Conservation (phyloP, 2,329 filamentous ascomycete genomes). For the Emydomyces testavorans region DNA sequence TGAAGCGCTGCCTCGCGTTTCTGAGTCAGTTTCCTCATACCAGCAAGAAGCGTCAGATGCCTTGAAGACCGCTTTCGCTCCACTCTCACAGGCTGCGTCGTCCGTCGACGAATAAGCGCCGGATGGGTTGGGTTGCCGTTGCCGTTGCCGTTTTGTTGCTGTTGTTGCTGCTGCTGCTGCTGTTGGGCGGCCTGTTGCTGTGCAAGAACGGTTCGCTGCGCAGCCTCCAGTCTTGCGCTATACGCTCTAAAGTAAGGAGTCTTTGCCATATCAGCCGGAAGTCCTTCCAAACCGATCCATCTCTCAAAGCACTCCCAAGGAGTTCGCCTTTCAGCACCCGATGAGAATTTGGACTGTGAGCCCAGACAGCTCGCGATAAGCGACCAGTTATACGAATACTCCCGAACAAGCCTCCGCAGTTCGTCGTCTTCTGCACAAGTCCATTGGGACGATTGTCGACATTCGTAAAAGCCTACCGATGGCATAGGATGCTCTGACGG, state of each 20-base stretch:
- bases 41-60: slow-evolving; percentile 79
- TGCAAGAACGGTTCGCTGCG: slow-evolving; percentile 47
- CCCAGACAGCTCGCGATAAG: slow-evolving; percentile 73
- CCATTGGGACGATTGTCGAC: slow-evolving; percentile 80
- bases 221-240: slow-evolving; percentile 51
- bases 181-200: slow-evolving; percentile 43
- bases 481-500: slow-evolving; percentile 90
- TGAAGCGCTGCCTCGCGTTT: slow-evolving; percentile 76
- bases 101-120: slow-evolving; percentile 54
- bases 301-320: slow-evolving; percentile 98
- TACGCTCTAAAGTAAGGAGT: slow-evolving; percentile 85
- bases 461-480: slow-evolving; percentile 79
- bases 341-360: slow-evolving; percentile 63
- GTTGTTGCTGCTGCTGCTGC: slow-evolving; percentile 38
- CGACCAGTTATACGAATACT: slow-evolving; percentile 97
- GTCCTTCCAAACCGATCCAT: slow-evolving; percentile 82
- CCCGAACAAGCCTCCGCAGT: slow-evolving; percentile 68
- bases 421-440: slow-evolving; percentile 82
- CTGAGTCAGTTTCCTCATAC: slow-evolving; percentile 89
- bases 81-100: slow-evolving; percentile 65
- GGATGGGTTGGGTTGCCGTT: slow-evolving; percentile 40
- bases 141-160: slow-evolving; percentile 22
- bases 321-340: slow-evolving; percentile 76
- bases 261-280: slow-evolving; percentile 87
- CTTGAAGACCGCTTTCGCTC: slow-evolving; percentile 78